Percentiles rank a stretch among this genome's conserved stretches.
Evolutionary conservation across 768 basidiomycete genomes (phyloP).

Genomic region (Amanita brunnescens): DNA sequence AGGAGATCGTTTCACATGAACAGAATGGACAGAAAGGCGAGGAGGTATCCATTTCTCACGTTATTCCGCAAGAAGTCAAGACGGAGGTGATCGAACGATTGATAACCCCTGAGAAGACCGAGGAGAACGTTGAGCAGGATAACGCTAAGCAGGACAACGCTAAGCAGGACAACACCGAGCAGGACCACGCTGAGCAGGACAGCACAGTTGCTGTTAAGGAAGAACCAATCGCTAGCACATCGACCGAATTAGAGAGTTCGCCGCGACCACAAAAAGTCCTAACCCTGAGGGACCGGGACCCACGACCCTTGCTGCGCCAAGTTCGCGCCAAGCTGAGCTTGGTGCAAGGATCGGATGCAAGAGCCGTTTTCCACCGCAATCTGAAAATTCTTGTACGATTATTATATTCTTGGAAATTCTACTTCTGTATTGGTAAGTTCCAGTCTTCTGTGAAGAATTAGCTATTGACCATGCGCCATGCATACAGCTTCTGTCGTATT

Average conservation of each 20-base stretch:
- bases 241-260: neutral
- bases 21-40: no score
- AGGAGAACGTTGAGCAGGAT: neutral
- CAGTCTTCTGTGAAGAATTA: neutral
- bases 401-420: conserved; percentile 7
- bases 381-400: neutral
- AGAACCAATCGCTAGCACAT: neutral
- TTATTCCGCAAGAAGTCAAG: neutral
- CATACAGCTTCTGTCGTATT: conserved; percentile 1
- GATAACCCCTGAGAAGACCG: neutral
- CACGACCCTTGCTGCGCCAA: neutral
- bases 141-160: no score
- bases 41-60: neutral
- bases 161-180: no score
- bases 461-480: neutral
- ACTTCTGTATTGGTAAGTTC: conserved; percentile 5
- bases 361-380: neutral
- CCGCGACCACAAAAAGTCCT: neutral
- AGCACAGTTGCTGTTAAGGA: neutral
- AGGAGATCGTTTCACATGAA: neutral
- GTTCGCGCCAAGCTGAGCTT: neutral
- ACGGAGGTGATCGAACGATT: neutral
- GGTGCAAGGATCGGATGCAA: neutral
- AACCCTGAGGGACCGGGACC: neutral
- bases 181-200: neutral